phyloP scores from a whole-genome alignment of 352 stramenopile genomes.

The Globisporangium megalacanthum region DNA sequence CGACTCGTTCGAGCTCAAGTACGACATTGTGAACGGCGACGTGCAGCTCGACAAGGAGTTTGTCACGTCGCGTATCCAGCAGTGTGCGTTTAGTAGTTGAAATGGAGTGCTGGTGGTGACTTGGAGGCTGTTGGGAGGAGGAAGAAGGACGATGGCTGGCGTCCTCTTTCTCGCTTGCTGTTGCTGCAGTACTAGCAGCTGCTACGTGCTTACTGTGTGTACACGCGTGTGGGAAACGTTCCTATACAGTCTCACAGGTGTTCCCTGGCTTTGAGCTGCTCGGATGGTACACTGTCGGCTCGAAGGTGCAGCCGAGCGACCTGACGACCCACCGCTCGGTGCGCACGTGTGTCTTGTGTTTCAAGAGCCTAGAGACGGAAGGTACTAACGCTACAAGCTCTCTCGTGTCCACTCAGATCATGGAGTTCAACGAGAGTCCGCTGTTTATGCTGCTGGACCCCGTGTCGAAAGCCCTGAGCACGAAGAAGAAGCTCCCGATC shows the following conservation, averaged over 20 bases:
- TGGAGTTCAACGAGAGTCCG: constrained; percentile 86
- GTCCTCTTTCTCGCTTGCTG: no score
- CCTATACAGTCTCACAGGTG: constrained; percentile 78
- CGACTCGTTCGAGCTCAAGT: constrained; percentile 88
- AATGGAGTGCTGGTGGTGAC: no score
- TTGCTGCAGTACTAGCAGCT: no score
- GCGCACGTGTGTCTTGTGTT: background rate
- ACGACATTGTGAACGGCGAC: constrained; percentile 42
- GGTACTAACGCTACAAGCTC: background rate
- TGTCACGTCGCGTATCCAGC: constrained; percentile 65
- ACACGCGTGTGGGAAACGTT: no score
- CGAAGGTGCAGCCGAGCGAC: constrained; percentile 64
- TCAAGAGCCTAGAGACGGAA: no score
- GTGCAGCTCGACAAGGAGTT: constrained; percentile 84
- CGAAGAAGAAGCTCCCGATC: constrained; percentile 87
- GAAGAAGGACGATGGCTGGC: background rate
- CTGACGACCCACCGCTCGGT: constrained; percentile 72
- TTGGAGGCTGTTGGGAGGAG: background rate
- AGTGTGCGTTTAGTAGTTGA: constrained; percentile 41
- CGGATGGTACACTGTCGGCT: constrained; percentile 85
- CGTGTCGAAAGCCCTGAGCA: constrained; percentile 47
- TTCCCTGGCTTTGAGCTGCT: constrained; percentile 86
- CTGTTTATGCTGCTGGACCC: constrained; percentile 77
- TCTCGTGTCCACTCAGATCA: constrained; percentile 45
- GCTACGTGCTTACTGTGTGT: no score